Evolutionary conservation across 768 basidiomycete species (phyloP).

Genomic region (Psilocybe cubensis): DNA sequence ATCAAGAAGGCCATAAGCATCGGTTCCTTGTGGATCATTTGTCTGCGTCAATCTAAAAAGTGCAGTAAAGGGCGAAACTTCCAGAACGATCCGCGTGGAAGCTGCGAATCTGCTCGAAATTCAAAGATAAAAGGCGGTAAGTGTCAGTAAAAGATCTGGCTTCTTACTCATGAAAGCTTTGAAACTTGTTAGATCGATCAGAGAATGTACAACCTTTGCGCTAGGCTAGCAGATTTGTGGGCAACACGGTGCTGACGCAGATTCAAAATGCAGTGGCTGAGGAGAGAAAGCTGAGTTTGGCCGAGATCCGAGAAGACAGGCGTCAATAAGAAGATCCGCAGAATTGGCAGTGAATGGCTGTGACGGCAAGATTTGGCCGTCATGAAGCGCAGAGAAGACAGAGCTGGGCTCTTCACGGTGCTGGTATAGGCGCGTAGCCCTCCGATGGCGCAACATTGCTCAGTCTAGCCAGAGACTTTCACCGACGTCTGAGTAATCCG

Average conservation of each 20-base stretch:
- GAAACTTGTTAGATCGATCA: not conserved
- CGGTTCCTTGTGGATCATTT: not conserved
- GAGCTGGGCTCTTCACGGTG: no score
- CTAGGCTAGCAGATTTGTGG: not conserved
- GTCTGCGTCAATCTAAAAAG: not conserved
- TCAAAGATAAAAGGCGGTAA: not conserved
- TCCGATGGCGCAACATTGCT: not conserved
- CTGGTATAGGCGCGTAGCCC: no score
- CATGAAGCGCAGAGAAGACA: not conserved
- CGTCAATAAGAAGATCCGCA: slow-evolving; percentile 2
- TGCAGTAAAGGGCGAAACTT: not conserved
- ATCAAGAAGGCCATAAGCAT: not conserved
- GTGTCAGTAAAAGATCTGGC: not conserved
- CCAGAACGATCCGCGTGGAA: not conserved
- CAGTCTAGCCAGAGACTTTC: not conserved
- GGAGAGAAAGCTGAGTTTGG: slow-evolving; percentile 3
- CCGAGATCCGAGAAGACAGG: slow-evolving; percentile 4
- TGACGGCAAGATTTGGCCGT: not conserved
- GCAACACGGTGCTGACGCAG: not conserved
- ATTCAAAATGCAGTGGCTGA: not conserved
- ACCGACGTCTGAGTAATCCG: no score
- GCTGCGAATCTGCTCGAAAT: not conserved
- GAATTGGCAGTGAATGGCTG: not conserved
- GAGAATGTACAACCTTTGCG: not conserved
- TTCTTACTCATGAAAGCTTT: not conserved